Conservation (phyloP, 139 green algal genomes). For the Chlamydomonas applanata region DNA sequence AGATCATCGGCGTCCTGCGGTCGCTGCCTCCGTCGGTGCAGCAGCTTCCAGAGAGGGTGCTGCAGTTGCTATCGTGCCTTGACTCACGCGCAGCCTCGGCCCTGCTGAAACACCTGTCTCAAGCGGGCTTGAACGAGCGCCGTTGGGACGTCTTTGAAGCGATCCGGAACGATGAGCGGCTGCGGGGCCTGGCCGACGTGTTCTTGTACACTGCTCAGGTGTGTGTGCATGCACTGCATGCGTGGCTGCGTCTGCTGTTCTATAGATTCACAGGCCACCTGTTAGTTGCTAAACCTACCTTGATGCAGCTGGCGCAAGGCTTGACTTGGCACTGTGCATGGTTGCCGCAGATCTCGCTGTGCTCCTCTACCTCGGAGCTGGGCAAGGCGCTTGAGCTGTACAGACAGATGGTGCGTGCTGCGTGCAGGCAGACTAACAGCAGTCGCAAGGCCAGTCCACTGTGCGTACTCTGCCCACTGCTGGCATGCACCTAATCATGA, state of each 20-base stretch:
- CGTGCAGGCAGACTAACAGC: too few relatives aligned
- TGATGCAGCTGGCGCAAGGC: too few relatives aligned
- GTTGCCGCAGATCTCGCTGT: conserved; percentile 1
- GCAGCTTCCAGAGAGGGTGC: neutral
- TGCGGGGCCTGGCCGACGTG: conserved; percentile 6
- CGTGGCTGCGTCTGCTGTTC: too few relatives aligned
- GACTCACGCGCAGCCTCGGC: neutral
- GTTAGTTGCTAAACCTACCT: too few relatives aligned
- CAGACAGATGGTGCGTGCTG: neutral
- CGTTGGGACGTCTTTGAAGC: neutral
- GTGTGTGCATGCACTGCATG: neutral
- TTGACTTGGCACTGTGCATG: too few relatives aligned
- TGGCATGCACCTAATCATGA: too few relatives aligned
- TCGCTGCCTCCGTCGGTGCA: neutral
- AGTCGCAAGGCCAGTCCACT: too few relatives aligned
- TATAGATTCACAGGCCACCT: too few relatives aligned
- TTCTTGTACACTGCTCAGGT: conserved; percentile 6
- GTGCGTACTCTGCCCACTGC: too few relatives aligned
- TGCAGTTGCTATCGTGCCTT: neutral
- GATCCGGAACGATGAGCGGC: neutral
- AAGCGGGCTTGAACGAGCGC: conserved; percentile 1
- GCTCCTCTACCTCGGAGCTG: neutral
- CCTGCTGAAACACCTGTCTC: neutral
- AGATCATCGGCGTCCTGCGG: neutral
- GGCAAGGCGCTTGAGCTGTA: conserved; percentile 1